A percentile compares a stretch with the other conserved stretches of the same genome.
Evolutionary conservation across 257 asterid species (phyloP).

Genomic region (Fraxinus excelsior): DNA sequence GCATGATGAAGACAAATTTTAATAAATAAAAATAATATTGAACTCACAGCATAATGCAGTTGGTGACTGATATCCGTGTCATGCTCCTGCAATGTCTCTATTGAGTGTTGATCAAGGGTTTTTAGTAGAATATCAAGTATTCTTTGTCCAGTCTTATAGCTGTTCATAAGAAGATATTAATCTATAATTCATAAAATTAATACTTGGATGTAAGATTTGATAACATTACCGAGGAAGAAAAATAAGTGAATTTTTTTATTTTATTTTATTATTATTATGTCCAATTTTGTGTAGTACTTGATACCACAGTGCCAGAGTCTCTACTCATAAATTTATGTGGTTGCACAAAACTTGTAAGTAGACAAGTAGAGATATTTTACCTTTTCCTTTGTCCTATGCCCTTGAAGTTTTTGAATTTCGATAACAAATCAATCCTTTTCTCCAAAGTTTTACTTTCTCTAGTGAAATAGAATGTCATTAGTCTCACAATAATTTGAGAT

Average conservation of each 20-base stretch:
- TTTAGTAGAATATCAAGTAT: neutral
- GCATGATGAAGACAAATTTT: neutral
- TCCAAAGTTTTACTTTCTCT: constrained; percentile 1
- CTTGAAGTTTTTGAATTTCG: constrained; percentile 1
- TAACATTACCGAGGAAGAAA: no score
- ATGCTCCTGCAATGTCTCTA: constrained; percentile 24
- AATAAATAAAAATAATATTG: neutral
- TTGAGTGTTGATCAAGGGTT: constrained; percentile 19
- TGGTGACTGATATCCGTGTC: constrained; percentile 20
- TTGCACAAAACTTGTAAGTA: neutral
- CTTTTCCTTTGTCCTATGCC: constrained; percentile 14
- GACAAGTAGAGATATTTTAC: constrained; percentile 13
- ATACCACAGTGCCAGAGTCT: no score
- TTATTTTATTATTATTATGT: no score
- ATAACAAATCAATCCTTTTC: constrained; percentile 12
- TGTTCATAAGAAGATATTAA: neutral
- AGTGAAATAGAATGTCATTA: constrained; percentile 26
- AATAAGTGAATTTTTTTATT: no score
- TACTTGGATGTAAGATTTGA: no score
- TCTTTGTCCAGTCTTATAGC: neutral
- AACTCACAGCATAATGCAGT: constrained; percentile 33
- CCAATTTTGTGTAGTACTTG: no score
- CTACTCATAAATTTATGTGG: no score
- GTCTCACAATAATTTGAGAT: constrained; percentile 31
- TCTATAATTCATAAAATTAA: no score